phyloP scores from a whole-genome alignment of 2,329 filamentous ascomycete genomes.

The Parastagonospora avenae region DNA sequence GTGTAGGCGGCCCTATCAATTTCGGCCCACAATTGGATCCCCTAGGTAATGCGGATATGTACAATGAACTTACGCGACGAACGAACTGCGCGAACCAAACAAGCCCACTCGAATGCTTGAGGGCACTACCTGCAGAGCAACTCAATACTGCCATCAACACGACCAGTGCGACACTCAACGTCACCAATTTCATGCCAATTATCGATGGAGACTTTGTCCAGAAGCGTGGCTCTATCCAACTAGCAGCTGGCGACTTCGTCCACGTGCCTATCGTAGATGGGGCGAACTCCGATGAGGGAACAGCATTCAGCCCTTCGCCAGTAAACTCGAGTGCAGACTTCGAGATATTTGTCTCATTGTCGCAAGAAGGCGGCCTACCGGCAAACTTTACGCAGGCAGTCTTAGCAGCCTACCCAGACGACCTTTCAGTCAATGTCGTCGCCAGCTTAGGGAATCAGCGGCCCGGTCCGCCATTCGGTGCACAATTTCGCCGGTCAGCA shows the following conservation, averaged over 20 bases:
- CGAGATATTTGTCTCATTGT: constrained; percentile 46
- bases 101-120: constrained; percentile 55
- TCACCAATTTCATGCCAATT: constrained; percentile 48
- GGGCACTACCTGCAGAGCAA: constrained; percentile 61
- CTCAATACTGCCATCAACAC: constrained; percentile 62
- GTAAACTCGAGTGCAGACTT: constrained; percentile 64
- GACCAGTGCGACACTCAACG: constrained; percentile 29
- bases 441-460: constrained; percentile 26
- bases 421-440: constrained; percentile 32
- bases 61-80: constrained; percentile 24
- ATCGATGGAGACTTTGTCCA: constrained; percentile 64
- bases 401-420: constrained; percentile 37
- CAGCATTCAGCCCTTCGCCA: constrained; percentile 58
- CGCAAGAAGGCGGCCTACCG: constrained; percentile 27
- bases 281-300: constrained; percentile 70
- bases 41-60: constrained; percentile 24
- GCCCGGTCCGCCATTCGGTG: constrained; percentile 26
- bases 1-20: constrained; percentile 28
- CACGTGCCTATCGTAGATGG: constrained; percentile 68
- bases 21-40: constrained; percentile 26
- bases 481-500: constrained; percentile 58
- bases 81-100: constrained; percentile 30
- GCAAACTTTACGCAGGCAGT: constrained; percentile 26
- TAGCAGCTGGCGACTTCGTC: constrained; percentile 64
- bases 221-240: constrained; percentile 58